These are phyloP conservation scores for Chenopodium formosanum DNA, from an alignment of 148 eudicot genomes.

Conservation along the genomic window DNA sequence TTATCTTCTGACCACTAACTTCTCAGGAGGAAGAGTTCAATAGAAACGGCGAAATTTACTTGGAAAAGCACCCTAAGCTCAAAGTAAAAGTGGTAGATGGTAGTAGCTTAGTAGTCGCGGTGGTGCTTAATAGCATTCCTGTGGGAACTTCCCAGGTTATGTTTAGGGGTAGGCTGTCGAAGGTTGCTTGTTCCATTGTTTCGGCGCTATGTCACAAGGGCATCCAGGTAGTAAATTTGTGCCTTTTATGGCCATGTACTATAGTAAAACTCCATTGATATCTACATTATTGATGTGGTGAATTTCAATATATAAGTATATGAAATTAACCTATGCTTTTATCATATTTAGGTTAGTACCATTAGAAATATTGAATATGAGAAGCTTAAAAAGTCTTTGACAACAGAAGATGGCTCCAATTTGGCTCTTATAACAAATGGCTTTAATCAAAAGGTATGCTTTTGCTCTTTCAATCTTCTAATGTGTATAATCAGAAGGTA, in stretches of 20 bases:
- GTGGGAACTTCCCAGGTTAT: conserved; percentile 52
- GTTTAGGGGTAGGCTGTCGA: conserved; percentile 47
- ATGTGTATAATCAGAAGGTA: no score
- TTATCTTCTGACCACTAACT: no score
- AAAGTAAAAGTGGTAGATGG: conserved; percentile 72
- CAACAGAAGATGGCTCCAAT: conserved; percentile 24
- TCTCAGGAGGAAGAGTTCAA: conserved; percentile 53
- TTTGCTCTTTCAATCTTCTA: no score
- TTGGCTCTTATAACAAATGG: conserved; percentile 31
- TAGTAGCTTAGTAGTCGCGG: conserved; percentile 63
- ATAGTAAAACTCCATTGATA: no score
- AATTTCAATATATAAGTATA: no score
- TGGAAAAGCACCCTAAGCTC: conserved; percentile 44
- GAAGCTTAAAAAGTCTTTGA: conserved; percentile 35
- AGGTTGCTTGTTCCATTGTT: conserved; percentile 47
- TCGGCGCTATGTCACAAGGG: conserved; percentile 52
- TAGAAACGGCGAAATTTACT: conserved; percentile 50
- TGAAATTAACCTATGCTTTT: no score
- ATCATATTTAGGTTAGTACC: conserved; percentile 27
- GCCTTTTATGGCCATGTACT: no score
- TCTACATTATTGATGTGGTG: no score
- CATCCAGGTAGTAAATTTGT: conserved; percentile 27
- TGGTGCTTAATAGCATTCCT: conserved; percentile 62
- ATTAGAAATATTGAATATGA: conserved; percentile 37
- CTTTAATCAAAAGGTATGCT: conserved; percentile 34